Evolutionary conservation across 2,329 filamentous ascomycete genomes (phyloP).

Genomic region (Fusarium nelsonii): DNA sequence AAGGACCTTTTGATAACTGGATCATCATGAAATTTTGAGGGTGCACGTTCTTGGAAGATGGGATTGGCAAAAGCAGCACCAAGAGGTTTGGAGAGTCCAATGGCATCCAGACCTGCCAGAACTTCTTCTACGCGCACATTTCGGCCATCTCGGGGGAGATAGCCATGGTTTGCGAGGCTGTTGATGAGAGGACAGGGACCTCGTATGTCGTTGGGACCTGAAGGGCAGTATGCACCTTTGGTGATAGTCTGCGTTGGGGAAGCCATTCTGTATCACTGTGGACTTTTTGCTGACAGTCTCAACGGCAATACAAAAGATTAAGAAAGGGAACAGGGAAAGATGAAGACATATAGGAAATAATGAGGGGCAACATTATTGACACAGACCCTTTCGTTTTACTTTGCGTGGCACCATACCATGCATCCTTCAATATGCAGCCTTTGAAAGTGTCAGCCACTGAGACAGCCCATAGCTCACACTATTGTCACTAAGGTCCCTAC

Average conservation of each 20-base stretch:
- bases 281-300: neutral
- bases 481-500: conserved; percentile 10
- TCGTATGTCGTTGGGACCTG: conserved; percentile 37
- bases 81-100: conserved; percentile 41
- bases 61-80: conserved; percentile 39
- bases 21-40: conserved; percentile 16
- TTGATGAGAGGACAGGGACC: conserved; percentile 45
- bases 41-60: conserved; percentile 40
- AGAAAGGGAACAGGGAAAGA: neutral
- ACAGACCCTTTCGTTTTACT: neutral
- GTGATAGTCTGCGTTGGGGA: conserved; percentile 17
- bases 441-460: conserved; percentile 2
- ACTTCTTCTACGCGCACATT: conserved; percentile 36
- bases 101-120: conserved; percentile 29
- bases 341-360: neutral
- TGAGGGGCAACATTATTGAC: neutral
- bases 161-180: conserved; percentile 45
- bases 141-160: conserved; percentile 42
- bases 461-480: conserved; percentile 6
- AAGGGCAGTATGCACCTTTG: conserved; percentile 36
- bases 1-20: conserved; percentile 10
- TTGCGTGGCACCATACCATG: neutral
- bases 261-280: conserved; percentile 16
- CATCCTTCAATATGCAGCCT: neutral
- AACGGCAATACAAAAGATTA: neutral